Percentiles rank a stretch among this genome's conserved stretches.
phyloP scores from a whole-genome alignment of 768 basidiomycete species.

The Tulasnella sp. region DNA sequence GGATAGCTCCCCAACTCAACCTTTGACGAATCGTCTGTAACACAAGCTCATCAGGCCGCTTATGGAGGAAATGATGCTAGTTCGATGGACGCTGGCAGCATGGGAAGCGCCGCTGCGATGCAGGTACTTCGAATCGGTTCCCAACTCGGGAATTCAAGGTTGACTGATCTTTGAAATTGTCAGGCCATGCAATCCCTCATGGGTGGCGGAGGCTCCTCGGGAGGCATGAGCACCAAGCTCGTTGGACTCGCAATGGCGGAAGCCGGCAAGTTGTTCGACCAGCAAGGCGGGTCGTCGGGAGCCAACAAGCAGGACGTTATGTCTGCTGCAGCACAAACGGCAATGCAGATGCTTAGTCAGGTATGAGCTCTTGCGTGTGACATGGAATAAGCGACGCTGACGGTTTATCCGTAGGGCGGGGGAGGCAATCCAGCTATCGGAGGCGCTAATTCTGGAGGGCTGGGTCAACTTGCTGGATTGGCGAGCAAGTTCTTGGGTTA shows the following conservation, averaged over 20 bases:
- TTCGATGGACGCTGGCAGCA: neutral
- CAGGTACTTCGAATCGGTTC: constrained; percentile 10
- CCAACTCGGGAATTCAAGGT: neutral
- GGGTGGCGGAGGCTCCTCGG: neutral
- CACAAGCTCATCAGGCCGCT: constrained; percentile 10
- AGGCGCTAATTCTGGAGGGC: constrained; percentile 6
- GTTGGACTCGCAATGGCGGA: constrained; percentile 85
- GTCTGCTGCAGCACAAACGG: constrained; percentile 75
- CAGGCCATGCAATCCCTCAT: constrained; percentile 32
- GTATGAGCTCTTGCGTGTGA: constrained; percentile 24
- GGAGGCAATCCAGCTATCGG: constrained; percentile 11
- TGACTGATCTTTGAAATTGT: neutral
- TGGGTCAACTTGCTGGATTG: neutral
- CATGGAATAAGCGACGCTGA: neutral
- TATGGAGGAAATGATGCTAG: neutral
- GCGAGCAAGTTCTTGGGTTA: constrained; percentile 10
- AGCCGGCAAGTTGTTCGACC: constrained; percentile 62
- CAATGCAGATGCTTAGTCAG: constrained; percentile 69
- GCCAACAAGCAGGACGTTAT: constrained; percentile 62
- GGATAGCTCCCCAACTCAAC: neutral
- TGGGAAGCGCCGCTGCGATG: constrained; percentile 19
- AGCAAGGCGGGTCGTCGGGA: constrained; percentile 54
- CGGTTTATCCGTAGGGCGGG: constrained; percentile 38
- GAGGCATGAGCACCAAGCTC: constrained; percentile 36
- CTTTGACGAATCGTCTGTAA: constrained; percentile 9